Evolutionary conservation across 257 asterid genomes (phyloP).

Genomic region (Solanum ossicruentum): DNA sequence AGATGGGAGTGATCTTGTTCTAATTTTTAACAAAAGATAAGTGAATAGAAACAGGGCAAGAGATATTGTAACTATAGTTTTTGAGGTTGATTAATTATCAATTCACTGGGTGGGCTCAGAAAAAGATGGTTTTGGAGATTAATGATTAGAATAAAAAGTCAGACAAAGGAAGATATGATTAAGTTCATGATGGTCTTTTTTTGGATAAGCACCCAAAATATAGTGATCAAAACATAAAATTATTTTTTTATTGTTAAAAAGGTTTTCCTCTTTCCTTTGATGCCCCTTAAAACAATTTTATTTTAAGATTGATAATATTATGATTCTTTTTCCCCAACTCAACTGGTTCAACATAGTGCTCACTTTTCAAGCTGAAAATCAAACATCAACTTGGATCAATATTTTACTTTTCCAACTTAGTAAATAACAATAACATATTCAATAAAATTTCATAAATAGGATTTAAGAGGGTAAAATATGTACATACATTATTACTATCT

Average conservation of each 20-base stretch:
- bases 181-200: conserved; percentile 2
- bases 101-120: not conserved
- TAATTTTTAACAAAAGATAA: not conserved
- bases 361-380: conserved; percentile 19
- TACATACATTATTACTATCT: too few relatives aligned
- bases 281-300: conserved; percentile 8
- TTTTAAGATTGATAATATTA: conserved; percentile 12
- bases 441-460: too few relatives aligned
- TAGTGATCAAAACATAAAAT: conserved; percentile 14
- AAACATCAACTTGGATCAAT: conserved; percentile 8
- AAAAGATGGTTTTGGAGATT: not conserved
- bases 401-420: too few relatives aligned
- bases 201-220: conserved; percentile 23
- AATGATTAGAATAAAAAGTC: not conserved
- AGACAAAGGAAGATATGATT: conserved; percentile 3
- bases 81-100: not conserved
- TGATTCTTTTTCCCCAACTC: conserved; percentile 14
- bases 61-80: not conserved
- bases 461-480: too few relatives aligned
- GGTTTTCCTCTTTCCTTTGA: conserved; percentile 21
- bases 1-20: not conserved
- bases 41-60: not conserved
- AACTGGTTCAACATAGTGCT: conserved; percentile 17
- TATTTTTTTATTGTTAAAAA: conserved; percentile 21
- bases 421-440: too few relatives aligned